Evolutionary conservation across 2,329 filamentous ascomycete genomes (phyloP), one percentile per base, ranked within the genome.

Genomic region (Aspergillus sp.): DNA sequence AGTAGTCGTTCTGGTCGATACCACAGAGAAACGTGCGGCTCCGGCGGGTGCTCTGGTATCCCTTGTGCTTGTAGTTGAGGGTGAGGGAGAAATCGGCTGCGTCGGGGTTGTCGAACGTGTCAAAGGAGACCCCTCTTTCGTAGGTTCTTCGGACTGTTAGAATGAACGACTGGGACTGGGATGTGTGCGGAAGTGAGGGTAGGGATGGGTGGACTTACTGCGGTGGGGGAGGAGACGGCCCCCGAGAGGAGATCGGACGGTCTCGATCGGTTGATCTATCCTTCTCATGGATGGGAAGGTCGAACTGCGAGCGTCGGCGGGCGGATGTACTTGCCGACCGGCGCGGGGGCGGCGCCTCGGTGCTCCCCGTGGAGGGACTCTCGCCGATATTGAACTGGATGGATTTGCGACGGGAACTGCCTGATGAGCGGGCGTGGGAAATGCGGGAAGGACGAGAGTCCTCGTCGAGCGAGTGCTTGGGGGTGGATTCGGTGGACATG

Each of bases 21-120:
- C 92, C 92, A 58, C 92, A 93, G 68, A 97, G 85, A 64, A 96
- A 96, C 7, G 90, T 95, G 49, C 92, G 85, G 49, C 89, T 94
- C 54, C 89, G 83, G 55, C 91, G 86, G 40, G 86, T 87, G 58
- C 87, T 86, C 61, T 89, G 86, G 72, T 94, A 96, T 59, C 92
- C 90, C 61, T 88, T 88, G 71, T 97, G 92, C 66, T 91, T 89
- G 61, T 88, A 84, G 64, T 91, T 91, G 54, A 96, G 78, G 0
- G 91, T 95, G 60, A 96, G 83, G 5, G 90, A 90, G 67, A 86
- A 86, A 60, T 88, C 84, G 36, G 83, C 80, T 5, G 86, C 83
- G 65, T 85, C 83, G 57, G 83, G 83, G 51, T 84, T 84, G 56
- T 82, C 78, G 64, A 89, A 89, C 1, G 87, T 89, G 68, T 90